A percentile compares a stretch with the other conserved stretches of the same genome.
phyloP scores from a whole-genome alignment of 495 filamentous ascomycete genomes.

The Gamarada debralockiae region DNA sequence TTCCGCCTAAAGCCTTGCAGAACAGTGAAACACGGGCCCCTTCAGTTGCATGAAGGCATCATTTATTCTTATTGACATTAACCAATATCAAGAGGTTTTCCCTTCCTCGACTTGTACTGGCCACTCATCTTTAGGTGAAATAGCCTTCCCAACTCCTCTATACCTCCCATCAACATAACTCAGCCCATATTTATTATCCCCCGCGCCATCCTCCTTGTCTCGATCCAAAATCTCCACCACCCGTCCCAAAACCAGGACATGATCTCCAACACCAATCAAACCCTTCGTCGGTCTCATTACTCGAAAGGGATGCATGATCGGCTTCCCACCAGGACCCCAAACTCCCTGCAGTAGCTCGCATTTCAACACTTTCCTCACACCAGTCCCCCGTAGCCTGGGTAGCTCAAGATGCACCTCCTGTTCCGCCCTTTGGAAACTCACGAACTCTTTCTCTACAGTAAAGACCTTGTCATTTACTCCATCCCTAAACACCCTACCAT shows the following conservation, averaged over 20 bases:
- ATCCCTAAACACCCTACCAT: neutral
- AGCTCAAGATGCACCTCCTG: neutral
- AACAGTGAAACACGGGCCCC: too few species aligned
- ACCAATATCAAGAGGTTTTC: too few species aligned
- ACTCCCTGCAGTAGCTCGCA: neutral
- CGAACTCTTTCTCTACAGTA: neutral
- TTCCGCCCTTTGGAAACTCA: neutral
- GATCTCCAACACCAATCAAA: constrained; percentile 43
- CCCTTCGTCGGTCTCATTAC: constrained; percentile 23
- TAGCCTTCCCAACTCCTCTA: neutral
- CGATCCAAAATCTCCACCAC: constrained; percentile 37
- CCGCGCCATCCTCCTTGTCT: neutral
- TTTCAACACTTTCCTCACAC: constrained; percentile 1
- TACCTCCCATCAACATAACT: constrained; percentile 4
- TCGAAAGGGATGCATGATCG: constrained; percentile 6
- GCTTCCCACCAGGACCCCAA: too few species aligned
- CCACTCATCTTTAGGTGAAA: neutral
- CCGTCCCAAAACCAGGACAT: constrained; percentile 53
- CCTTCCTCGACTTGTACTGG: too few species aligned
- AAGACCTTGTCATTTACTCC: too few species aligned
- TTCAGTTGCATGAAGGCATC: too few species aligned
- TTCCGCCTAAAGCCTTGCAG: too few species aligned
- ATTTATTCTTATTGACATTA: too few species aligned
- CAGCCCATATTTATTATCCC: neutral
- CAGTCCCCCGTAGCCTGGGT: neutral